Base-by-base conservation (phyloP, 2,329 filamentous ascomycete genomes). In the Fusarium pilosicola region DNA sequence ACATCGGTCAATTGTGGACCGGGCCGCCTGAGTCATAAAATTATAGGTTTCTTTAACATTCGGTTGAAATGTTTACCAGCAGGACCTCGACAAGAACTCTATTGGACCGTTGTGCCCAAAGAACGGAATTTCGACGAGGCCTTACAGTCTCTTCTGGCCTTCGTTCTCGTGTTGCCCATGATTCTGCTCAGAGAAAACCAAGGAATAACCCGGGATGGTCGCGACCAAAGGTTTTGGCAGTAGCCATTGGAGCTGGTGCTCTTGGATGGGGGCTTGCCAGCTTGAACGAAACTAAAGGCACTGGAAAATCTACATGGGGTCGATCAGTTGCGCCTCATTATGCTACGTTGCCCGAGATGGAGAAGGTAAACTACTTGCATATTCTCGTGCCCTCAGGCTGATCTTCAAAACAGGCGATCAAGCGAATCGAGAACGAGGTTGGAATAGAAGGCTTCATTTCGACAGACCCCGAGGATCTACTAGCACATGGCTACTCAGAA, bases 401-500 rank as follows among this genome's bases (percentile, higher is more conserved):
- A 77, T 51, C 15, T 26, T 34, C 12, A 24, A 28, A 38, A 68
- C 22, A 90, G 89, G 89, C 89, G 1, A 81, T 91, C 49, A 77
- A 80, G 48, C 86, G 89, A 71, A 91, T 92, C 62, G 86, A 86
- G 13, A 80, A 83, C 74, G 83, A 85, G 75, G 78, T 86, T 63
- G 80, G 81, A 54, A 76, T 84, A 22, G 85, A 89, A 55, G 89
- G 91, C 68, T 86, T 90, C 51, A 88, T 92, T 44, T 91, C 89
- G 15, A 90, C 85, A 0, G 90, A 92, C 62, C 85, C 88, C 0
- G 90, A 92, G 20, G 89, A 91, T 73, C 82, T 92, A 46, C 84
- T 85, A 48, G 84, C 85, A 9, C 90, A 92, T 75, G 90, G 90
- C n/a, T 92, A 91, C 79, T 92, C 90, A 6, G 89, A 90, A 76